Percentiles rank a stretch among this genome's conserved stretches.
These are phyloP conservation scores for Fusarium haematococcum DNA, from an alignment of 2,329 filamentous ascomycete genomes.

Conservation along the genomic window DNA sequence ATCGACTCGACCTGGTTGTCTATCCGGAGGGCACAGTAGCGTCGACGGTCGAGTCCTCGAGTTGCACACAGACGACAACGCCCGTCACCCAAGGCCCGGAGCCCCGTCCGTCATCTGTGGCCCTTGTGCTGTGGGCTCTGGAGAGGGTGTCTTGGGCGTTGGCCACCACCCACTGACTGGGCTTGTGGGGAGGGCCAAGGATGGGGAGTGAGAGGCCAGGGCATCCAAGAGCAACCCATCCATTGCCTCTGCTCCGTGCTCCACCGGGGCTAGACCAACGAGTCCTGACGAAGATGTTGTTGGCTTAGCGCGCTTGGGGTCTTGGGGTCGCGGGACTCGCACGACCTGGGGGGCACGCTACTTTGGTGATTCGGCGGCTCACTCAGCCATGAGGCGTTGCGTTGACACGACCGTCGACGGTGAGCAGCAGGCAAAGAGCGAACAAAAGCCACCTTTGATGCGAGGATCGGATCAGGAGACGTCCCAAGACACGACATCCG, in stretches of 20 bases:
- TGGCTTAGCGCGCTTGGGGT: conserved; percentile 35
- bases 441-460: conserved; percentile 13
- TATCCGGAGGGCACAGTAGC: conserved; percentile 36
- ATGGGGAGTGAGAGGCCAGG: conserved; percentile 23
- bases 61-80: conserved; percentile 35
- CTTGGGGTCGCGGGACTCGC: background rate
- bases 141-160: conserved; percentile 32
- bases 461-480: conserved; percentile 19
- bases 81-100: conserved; percentile 35
- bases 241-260: conserved; percentile 21
- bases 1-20: conserved; percentile 39
- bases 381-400: conserved; percentile 2
- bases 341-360: conserved; percentile 8
- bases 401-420: background rate
- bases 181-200: conserved; percentile 34
- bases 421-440: conserved; percentile 1
- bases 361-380: background rate
- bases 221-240: conserved; percentile 21
- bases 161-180: conserved; percentile 24
- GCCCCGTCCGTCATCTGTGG: conserved; percentile 32
- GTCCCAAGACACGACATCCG: conserved; percentile 18
- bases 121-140: conserved; percentile 27
- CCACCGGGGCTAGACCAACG: conserved; percentile 33
- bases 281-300: conserved; percentile 30
- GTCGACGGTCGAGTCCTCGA: conserved; percentile 33